Evolutionary conservation across 2,329 filamentous ascomycete genomes (phyloP), one percentile per base, ranked within the genome.

Genomic region (Cercospora sesami): DNA sequence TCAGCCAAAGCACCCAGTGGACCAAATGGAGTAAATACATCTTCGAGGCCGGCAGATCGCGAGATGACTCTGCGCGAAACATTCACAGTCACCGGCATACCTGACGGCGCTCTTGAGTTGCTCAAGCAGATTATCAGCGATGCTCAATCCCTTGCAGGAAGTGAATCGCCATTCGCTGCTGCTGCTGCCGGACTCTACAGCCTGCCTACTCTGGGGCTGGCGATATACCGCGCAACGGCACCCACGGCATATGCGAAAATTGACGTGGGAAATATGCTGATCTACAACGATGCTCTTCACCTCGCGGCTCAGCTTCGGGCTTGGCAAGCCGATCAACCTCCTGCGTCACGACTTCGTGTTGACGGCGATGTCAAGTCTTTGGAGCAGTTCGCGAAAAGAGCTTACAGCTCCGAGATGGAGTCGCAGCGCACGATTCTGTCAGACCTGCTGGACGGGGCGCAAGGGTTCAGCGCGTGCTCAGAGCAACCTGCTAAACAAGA

Each of bases 41-140:
- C 59, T 23, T 57, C 74, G 2, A 67, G 76, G 45, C 39, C 74
- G 23, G 36, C 72, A 0, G 70, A 79, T 57, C 74, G 74, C 21
- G 75, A 79, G 62, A 69, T 98, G 68, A 91, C 91, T 0, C 81
- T 98, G 55, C 91, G 86, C 69, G 95, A 99, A 80, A 91, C 86
- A 1, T 99, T 97, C 78, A 91, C 89, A 67, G 91, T 97, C 62
- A 97, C 94, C 0, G 91, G 91, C 2, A 90, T 97, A 78, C 94
- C 95, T 0, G 90, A 93, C 69, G 87, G 89, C 4, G 88, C 98
- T 12, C 83, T 94, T 21, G 84, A 87, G 18, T 84, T 92, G 30
- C 87, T 94, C 63, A 81, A 83, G 86, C 69, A 81, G 59, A 78
- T 82, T 7, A 75, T 85, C 68, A 69, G 77, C 55, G 79, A 84